These are phyloP conservation scores for Penicillium freii DNA, from an alignment of 2,329 filamentous ascomycete genomes.

Conservation along the genomic window DNA sequence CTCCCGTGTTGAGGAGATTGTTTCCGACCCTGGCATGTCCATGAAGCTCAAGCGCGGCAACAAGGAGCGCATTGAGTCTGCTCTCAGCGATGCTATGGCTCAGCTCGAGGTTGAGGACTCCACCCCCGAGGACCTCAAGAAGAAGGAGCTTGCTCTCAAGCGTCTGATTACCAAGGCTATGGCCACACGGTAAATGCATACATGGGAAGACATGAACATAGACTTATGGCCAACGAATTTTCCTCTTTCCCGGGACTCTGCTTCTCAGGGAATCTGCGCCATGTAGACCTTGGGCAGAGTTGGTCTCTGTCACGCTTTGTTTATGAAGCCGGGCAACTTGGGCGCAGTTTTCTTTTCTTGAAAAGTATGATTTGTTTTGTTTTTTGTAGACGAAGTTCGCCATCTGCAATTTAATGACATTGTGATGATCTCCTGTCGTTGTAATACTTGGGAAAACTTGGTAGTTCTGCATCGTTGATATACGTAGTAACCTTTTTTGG, in stretches of 20 bases:
- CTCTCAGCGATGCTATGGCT: slow-evolving; percentile 94
- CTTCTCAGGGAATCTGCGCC: slow-evolving; percentile 20
- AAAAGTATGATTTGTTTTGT: slow-evolving; percentile 30
- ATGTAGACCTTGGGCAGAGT: slow-evolving; percentile 24
- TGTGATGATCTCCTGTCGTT: slow-evolving; percentile 25
- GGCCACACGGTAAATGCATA: slow-evolving; percentile 72
- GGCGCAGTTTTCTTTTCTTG: slow-evolving; percentile 28
- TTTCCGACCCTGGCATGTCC: slow-evolving; percentile 92
- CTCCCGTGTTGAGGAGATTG: slow-evolving; percentile 95
- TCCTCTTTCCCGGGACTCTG: slow-evolving; percentile 13
- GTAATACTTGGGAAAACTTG: neutral
- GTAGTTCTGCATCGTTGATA: neutral
- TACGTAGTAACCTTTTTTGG: neutral
- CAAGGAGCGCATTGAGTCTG: slow-evolving; percentile 99
- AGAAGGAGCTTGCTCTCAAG: slow-evolving; percentile 99
- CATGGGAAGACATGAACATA: slow-evolving; percentile 26
- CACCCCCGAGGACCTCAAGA: slow-evolving; percentile 91
- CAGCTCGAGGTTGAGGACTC: slow-evolving; percentile 95
- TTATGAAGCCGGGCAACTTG: slow-evolving; percentile 28
- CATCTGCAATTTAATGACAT: slow-evolving; percentile 35
- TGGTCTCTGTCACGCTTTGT: slow-evolving; percentile 26
- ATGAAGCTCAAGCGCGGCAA: slow-evolving; percentile 98
- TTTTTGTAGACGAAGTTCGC: slow-evolving; percentile 32
- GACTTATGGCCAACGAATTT: slow-evolving; percentile 23
- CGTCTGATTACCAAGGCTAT: slow-evolving; percentile 97